phyloP scores from a whole-genome alignment of 148 eudicot species.

The Silene conica region DNA sequence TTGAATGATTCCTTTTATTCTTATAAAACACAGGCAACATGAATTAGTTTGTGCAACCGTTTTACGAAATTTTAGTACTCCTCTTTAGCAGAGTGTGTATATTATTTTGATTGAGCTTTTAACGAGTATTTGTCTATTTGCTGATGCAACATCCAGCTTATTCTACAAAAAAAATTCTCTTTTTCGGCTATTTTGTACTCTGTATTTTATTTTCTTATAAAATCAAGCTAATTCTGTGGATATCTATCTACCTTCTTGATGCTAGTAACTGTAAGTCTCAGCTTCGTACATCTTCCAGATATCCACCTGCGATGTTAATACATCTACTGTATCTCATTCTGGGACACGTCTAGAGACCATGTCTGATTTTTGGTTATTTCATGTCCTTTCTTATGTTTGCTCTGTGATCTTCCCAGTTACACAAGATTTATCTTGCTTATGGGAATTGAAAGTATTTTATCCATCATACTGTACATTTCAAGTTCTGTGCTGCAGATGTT shows the following conservation, averaged over 20 bases:
- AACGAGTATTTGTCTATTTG: not conserved
- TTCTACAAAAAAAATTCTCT: not conserved
- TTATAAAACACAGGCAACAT: not conserved
- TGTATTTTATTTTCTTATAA: no score
- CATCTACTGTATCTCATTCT: no score
- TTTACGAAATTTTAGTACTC: not conserved
- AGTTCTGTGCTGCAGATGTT: slow-evolving; percentile 53
- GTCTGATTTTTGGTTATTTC: no score
- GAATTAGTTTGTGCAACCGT: not conserved
- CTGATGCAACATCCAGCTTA: not conserved
- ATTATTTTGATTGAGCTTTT: not conserved
- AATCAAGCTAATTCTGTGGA: not conserved
- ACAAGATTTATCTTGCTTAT: not conserved
- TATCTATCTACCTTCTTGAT: not conserved
- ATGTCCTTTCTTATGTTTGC: not conserved
- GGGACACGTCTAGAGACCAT: not conserved
- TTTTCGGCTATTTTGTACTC: not conserved
- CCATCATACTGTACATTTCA: slow-evolving; percentile 6
- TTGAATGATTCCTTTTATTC: not conserved
- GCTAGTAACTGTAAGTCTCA: not conserved
- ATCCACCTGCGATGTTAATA: not conserved
- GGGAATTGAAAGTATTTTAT: not conserved
- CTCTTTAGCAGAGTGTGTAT: not conserved
- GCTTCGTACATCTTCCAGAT: not conserved
- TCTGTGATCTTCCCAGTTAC: not conserved